Percentiles rank a stretch among this genome's conserved stretches.
Evolutionary conservation across 108 stramenopile species (phyloP).

Genomic region (Nannochloropsis gaditana): DNA sequence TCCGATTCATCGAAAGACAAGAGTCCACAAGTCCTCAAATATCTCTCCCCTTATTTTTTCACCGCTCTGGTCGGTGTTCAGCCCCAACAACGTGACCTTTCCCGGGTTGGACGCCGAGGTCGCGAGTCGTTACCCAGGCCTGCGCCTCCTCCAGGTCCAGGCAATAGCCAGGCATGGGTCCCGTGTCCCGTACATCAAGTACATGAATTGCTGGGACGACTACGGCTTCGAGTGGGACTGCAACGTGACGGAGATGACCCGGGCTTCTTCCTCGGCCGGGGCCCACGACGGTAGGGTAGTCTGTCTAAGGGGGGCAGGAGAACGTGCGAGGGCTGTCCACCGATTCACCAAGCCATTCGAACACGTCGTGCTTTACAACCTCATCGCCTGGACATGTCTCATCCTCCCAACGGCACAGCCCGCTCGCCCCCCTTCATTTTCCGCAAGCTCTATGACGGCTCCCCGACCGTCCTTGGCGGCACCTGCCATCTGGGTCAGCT

Average conservation of each 20-base stretch:
- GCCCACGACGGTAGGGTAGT: neutral
- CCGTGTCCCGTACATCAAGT: conserved; percentile 27
- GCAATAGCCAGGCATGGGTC: conserved; percentile 31
- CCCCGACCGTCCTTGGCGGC: conserved; percentile 40
- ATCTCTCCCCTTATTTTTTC: no score
- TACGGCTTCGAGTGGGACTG: conserved; percentile 37
- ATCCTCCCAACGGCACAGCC: neutral
- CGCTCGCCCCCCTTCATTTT: conserved; percentile 34
- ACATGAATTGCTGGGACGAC: conserved; percentile 29
- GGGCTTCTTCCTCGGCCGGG: neutral
- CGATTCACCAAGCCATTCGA: neutral
- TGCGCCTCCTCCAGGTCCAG: conserved; percentile 26
- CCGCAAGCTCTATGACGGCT: conserved; percentile 52
- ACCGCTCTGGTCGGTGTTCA: neutral
- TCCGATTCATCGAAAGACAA: no score
- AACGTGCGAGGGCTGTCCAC: no score
- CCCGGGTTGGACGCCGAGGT: neutral
- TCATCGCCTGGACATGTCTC: neutral
- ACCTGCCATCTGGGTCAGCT: conserved; percentile 52
- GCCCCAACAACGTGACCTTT: conserved; percentile 17
- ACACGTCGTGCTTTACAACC: neutral
- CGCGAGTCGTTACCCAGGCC: neutral
- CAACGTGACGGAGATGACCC: conserved; percentile 30
- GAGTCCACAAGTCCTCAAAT: no score
- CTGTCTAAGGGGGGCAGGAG: neutral